Conservation (phyloP, 1,284 basidiomycete species). For the Phaffia rhodozyma region DNA sequence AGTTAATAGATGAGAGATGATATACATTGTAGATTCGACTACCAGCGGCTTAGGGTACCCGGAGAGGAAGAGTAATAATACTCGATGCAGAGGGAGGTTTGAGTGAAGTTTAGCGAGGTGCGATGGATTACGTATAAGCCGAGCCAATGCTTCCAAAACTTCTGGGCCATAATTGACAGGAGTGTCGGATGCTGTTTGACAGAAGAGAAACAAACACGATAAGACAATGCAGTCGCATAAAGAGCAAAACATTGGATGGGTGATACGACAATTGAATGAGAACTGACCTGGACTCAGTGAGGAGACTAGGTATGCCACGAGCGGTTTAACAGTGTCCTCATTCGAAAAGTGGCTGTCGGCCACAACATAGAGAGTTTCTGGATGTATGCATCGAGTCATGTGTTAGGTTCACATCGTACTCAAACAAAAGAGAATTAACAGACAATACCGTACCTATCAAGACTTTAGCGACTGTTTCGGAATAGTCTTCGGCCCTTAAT, state of each 20-base stretch:
- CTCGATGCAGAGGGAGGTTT: constrained; percentile 32
- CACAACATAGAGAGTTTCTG: constrained; percentile 41
- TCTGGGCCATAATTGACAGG: constrained; percentile 17
- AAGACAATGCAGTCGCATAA: not conserved
- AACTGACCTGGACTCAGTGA: constrained; percentile 59
- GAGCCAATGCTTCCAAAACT: constrained; percentile 28
- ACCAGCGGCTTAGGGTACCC: constrained; percentile 32
- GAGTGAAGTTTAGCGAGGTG: constrained; percentile 33
- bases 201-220: not conserved
- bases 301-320: constrained; percentile 72
- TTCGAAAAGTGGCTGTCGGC: constrained; percentile 52
- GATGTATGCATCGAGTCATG: constrained; percentile 20
- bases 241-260: not conserved
- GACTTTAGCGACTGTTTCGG: constrained; percentile 43
- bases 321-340: constrained; percentile 65
- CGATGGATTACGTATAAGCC: constrained; percentile 23
- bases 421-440: not conserved
- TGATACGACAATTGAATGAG: not conserved
- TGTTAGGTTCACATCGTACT: constrained; percentile 19
- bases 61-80: constrained; percentile 34
- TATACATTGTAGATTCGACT: constrained; percentile 29
- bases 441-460: constrained; percentile 41
- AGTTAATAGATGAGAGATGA: constrained; percentile 27
- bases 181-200: constrained; percentile 7
- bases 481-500: constrained; percentile 63